phyloP scores from a whole-genome alignment of 495 filamentous ascomycete species.

The Aspergillus sclerotiicarbonarius region DNA sequence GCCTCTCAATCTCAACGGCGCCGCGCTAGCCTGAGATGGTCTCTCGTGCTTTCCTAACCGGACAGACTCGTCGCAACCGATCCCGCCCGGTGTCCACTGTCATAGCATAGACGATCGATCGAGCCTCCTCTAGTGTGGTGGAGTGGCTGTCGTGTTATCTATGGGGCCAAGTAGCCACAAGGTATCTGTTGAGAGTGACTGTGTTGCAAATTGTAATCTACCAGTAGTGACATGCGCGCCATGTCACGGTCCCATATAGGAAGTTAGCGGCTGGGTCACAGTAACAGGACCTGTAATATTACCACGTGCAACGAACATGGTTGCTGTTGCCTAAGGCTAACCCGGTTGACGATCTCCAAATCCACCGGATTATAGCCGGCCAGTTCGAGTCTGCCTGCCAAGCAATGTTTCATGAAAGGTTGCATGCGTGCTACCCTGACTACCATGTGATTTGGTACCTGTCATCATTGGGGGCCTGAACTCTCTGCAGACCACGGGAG shows the following conservation, averaged over 20 bases:
- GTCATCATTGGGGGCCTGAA: conserved; percentile 2
- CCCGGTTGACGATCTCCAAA: not conserved
- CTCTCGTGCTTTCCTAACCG: not conserved
- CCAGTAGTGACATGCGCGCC: too few species aligned
- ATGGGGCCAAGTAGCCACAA: not conserved
- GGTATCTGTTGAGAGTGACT: too few species aligned
- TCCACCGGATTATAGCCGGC: not conserved
- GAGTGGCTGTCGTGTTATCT: not conserved
- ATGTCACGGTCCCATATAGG: not conserved
- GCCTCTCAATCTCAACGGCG: not conserved
- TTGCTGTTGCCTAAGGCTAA: not conserved
- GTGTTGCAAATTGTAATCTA: too few species aligned
- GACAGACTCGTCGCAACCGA: not conserved
- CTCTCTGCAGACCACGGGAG: conserved; percentile 6
- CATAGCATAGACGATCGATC: conserved; percentile 2
- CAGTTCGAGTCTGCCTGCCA: not conserved
- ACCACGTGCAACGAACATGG: not conserved
- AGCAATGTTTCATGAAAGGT: not conserved
- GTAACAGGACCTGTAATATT: not conserved
- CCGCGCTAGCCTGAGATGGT: not conserved
- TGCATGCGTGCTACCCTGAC: not conserved
- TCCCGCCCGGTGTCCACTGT: not conserved
- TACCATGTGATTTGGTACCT: not conserved
- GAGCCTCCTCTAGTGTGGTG: not conserved
- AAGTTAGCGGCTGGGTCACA: not conserved